Conservation (phyloP, 352 stramenopile species). For the Pythium vanterpoolii region DNA sequence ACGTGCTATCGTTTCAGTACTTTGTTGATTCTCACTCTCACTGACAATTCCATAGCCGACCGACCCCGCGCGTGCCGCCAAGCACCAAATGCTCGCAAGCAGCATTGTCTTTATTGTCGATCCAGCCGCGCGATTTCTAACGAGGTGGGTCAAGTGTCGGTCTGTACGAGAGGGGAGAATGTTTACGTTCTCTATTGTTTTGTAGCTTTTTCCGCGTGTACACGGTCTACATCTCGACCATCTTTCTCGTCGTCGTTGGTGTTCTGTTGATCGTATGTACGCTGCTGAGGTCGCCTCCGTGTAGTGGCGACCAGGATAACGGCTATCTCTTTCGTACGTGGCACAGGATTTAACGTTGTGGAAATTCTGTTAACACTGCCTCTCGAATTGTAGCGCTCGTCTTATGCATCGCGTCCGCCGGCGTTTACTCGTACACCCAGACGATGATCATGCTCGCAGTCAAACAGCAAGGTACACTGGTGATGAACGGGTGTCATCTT, state of each 20-base stretch:
- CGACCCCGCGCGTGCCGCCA: slow-evolving; percentile 28
- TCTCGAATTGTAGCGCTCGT: slow-evolving; percentile 27
- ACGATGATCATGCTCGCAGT: slow-evolving; percentile 70
- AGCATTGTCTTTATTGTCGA: slow-evolving; percentile 52
- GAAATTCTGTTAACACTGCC: not conserved
- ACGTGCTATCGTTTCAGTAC: not conserved
- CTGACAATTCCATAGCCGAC: slow-evolving; percentile 5
- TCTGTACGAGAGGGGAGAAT: not conserved
- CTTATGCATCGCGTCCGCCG: slow-evolving; percentile 46
- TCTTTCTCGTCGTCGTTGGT: slow-evolving; percentile 33
- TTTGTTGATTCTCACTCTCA: not conserved
- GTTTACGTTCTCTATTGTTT: not conserved
- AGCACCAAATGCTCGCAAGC: slow-evolving; percentile 48
- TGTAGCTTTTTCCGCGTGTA: slow-evolving; percentile 43
- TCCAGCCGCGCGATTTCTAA: slow-evolving; percentile 38
- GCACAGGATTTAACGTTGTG: not conserved
- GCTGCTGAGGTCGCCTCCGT: slow-evolving; percentile 32
- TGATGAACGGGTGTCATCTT: too few species aligned
- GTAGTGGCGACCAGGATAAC: slow-evolving; percentile 23
- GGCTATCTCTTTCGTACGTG: slow-evolving; percentile 59
- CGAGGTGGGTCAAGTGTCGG: slow-evolving; percentile 19
- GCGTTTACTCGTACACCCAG: slow-evolving; percentile 67
- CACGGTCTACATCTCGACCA: slow-evolving; percentile 38
- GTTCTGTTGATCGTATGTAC: slow-evolving; percentile 50
- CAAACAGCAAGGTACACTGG: slow-evolving; percentile 46